These are phyloP conservation scores for Aspergillus novofumigatus DNA, from an alignment of 2,329 filamentous ascomycete genomes.

Conservation along the genomic window DNA sequence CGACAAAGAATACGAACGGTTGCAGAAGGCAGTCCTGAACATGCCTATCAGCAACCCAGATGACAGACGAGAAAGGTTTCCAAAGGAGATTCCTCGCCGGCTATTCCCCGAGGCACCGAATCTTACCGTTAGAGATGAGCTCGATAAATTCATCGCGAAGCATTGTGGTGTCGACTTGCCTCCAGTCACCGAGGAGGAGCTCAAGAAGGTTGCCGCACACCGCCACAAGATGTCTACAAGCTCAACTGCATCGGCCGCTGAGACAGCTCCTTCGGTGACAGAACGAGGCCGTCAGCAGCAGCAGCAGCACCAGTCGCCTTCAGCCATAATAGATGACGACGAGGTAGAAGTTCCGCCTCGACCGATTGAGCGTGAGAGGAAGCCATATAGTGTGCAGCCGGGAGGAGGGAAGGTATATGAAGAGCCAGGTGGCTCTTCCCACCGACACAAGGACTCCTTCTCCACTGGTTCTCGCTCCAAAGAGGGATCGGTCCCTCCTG, in stretches of 20 bases:
- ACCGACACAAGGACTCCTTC: conserved; percentile 22
- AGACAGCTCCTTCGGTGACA: conserved; percentile 19
- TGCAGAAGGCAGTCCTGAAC: conserved; percentile 63
- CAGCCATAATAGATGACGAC: conserved; percentile 35
- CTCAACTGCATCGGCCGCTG: conserved; percentile 15
- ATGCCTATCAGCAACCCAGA: conserved; percentile 67
- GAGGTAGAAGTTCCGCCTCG: conserved; percentile 42
- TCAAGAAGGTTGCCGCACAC: conserved; percentile 27
- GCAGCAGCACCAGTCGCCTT: conserved; percentile 32
- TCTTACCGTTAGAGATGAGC: conserved; percentile 52
- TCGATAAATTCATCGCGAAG: conserved; percentile 58
- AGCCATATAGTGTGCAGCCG: conserved; percentile 59
- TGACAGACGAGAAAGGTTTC: conserved; percentile 67
- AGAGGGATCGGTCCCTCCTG: conserved; percentile 52
- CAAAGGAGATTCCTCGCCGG: conserved; percentile 70
- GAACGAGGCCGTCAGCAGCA: conserved; percentile 43
- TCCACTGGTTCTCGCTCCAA: conserved; percentile 50
- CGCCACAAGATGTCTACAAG: conserved; percentile 22
- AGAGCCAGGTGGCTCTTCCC: conserved; percentile 21
- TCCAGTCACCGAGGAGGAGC: conserved; percentile 34
- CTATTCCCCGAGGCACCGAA: conserved; percentile 63
- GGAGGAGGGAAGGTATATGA: conserved; percentile 57
- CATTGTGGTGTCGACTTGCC: conserved; percentile 48
- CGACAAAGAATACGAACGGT: conserved; percentile 66
- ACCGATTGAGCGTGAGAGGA: conserved; percentile 61